A percentile compares a stretch with the other conserved stretches of the same genome.
Conservation (phyloP, 495 filamentous ascomycete genomes). For the Trichoderma erinaceum region DNA sequence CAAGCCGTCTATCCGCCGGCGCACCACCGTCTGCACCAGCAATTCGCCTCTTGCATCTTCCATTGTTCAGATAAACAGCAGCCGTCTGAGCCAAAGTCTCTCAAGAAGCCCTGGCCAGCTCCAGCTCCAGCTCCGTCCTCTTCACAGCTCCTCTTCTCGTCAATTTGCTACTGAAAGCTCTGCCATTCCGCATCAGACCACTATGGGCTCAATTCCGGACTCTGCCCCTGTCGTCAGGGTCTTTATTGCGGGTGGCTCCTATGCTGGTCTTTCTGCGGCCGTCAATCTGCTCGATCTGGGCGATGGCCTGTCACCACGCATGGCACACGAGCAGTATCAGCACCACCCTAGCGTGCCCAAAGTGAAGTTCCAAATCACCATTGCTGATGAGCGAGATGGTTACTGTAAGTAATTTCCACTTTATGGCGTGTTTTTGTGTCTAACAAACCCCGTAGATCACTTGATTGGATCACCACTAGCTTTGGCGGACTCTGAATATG, state of each 20-base stretch:
- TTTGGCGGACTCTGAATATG: slow-evolving; percentile 49
- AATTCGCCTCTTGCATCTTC: neutral
- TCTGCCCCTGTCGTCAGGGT: slow-evolving; percentile 30
- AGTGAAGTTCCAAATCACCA: slow-evolving; percentile 54
- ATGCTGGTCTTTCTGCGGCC: slow-evolving; percentile 55
- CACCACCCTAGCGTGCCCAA: slow-evolving; percentile 25
- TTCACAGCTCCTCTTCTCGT: neutral
- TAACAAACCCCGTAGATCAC: slow-evolving; percentile 39
- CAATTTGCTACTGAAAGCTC: neutral
- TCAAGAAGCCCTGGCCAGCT: neutral
- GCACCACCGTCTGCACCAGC: neutral
- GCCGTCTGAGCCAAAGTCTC: neutral
- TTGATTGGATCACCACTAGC: slow-evolving; percentile 60
- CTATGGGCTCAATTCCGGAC: slow-evolving; percentile 11
- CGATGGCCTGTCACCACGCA: slow-evolving; percentile 30
- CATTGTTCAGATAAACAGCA: neutral
- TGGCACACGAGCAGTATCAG: slow-evolving; percentile 21
- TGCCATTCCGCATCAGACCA: neutral
- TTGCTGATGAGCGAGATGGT: slow-evolving; percentile 66
- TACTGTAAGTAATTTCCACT: slow-evolving; percentile 45
- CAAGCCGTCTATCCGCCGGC: neutral
- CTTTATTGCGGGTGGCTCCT: slow-evolving; percentile 58
- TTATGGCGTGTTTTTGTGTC: slow-evolving; percentile 1
- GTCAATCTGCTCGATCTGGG: slow-evolving; percentile 57
- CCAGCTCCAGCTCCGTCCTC: neutral